These are phyloP conservation scores for Barnettozyma siamensis DNA, from an alignment of 805 yeast genomes.

Conservation along the genomic window DNA sequence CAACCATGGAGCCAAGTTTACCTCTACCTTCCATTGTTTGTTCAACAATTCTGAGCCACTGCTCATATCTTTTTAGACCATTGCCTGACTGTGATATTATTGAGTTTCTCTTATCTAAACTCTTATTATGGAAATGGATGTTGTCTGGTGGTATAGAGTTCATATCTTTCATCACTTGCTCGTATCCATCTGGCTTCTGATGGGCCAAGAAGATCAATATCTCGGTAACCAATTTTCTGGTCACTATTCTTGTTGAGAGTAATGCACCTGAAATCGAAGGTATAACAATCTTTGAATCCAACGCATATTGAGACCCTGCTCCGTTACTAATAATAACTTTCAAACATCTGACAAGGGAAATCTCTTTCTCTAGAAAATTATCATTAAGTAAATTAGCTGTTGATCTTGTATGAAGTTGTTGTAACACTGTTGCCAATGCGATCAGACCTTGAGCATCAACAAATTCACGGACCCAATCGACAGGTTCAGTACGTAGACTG, in stretches of 20 bases:
- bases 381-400: slow-evolving; percentile 29
- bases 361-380: slow-evolving; percentile 60
- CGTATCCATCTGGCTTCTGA: slow-evolving; percentile 45
- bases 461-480: slow-evolving; percentile 75
- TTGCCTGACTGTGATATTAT: slow-evolving; percentile 16
- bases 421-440: slow-evolving; percentile 63
- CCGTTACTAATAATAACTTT: slow-evolving; percentile 64
- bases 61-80: slow-evolving; percentile 48
- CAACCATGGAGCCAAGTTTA: slow-evolving; percentile 83
- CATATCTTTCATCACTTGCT: slow-evolving; percentile 42
- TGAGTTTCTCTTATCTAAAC: slow-evolving; percentile 31
- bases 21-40: slow-evolving; percentile 81
- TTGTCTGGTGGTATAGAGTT: slow-evolving; percentile 25
- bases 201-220: slow-evolving; percentile 54
- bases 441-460: slow-evolving; percentile 78
- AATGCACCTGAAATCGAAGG: slow-evolving; percentile 68
- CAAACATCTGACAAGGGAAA: slow-evolving; percentile 69
- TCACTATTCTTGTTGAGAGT: slow-evolving; percentile 65
- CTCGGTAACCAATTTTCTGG: slow-evolving; percentile 78
- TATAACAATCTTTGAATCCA: slow-evolving; percentile 39
- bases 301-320: slow-evolving; percentile 54
- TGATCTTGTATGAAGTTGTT: slow-evolving; percentile 37
- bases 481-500: slow-evolving; percentile 83
- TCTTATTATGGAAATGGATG: slow-evolving; percentile 25
- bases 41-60: slow-evolving; percentile 66